Evolutionary conservation across 805 yeast genomes (phyloP).

Genomic region (Hanseniaspora nectarophila): DNA sequence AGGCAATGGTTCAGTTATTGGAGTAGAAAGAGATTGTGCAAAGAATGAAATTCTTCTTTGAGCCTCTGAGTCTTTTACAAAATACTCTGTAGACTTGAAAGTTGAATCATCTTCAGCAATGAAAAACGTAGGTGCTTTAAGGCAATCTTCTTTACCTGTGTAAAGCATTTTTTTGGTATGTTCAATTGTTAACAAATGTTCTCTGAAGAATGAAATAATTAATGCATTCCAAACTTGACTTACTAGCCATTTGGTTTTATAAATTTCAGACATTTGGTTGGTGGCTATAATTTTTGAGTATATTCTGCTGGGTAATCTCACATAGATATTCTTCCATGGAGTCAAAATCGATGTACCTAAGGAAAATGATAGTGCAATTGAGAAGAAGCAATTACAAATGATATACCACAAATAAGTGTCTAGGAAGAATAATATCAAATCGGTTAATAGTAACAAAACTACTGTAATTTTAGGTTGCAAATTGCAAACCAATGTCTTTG

Average conservation of each 20-base stretch:
- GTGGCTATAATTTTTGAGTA: slow-evolving; percentile 54
- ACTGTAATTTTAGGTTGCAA: slow-evolving; percentile 49
- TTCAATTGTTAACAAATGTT: slow-evolving; percentile 62
- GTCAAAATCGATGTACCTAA: slow-evolving; percentile 77
- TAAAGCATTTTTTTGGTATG: slow-evolving; percentile 57
- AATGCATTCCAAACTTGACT: slow-evolving; percentile 77
- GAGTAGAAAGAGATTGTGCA: slow-evolving; percentile 80
- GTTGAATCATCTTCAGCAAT: slow-evolving; percentile 72
- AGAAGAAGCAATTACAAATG: slow-evolving; percentile 62
- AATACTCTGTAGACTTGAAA: slow-evolving; percentile 40
- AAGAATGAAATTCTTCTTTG: slow-evolving; percentile 73
- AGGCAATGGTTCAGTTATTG: slow-evolving; percentile 63
- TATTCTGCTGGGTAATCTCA: slow-evolving; percentile 65
- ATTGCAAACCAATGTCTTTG: slow-evolving; percentile 37
- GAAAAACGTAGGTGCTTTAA: slow-evolving; percentile 67
- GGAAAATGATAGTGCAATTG: slow-evolving; percentile 57
- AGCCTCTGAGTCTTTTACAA: slow-evolving; percentile 61
- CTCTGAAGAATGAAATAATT: slow-evolving; percentile 71
- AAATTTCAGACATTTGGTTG: slow-evolving; percentile 36
- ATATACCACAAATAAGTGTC: slow-evolving; percentile 84
- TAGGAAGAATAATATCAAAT: slow-evolving; percentile 56
- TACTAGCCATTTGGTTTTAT: slow-evolving; percentile 43
- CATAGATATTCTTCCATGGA: slow-evolving; percentile 75
- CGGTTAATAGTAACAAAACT: slow-evolving; percentile 44
- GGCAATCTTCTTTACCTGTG: slow-evolving; percentile 35